Base-by-base conservation (phyloP, 2,329 filamentous ascomycete genomes). In the Alternaria panax region DNA sequence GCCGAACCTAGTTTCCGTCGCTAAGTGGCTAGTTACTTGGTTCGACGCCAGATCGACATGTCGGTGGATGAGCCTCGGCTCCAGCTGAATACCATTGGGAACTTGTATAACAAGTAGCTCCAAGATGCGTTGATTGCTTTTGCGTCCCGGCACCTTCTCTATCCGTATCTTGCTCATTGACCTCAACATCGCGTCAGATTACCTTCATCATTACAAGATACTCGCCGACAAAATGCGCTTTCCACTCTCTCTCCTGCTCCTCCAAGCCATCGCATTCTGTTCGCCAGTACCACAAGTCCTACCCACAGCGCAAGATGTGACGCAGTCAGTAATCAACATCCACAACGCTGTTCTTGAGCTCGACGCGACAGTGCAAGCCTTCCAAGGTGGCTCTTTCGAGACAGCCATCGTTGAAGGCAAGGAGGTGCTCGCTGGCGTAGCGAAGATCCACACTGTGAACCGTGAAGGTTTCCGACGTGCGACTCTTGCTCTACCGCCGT, bases 401-500 rank as follows among this genome's bases (percentile, higher is more conserved):
- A 64, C 60, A 0, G 61, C 61, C 5, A 50, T 67, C 5, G 59
- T 69, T 2, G 59, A 62, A 32, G 62, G 63, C 24, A 66, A 57
- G 24, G 59, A 62, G 2, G 56, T 68, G 2, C 50, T 69, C 1
- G 45, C 60, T 2, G 65, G 63, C 34, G 60, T 68, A n/a, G 65
- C 63, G 2, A 53, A 68, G 9, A 64, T 69, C 25, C 64, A 69
- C n/a, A 5, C 9, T 4, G 66, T 65, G 16, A 69, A 69, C 41
- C 60, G 66, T 8, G 59, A 60, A 4, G 66, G 64, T 1, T 66
- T 62, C 34, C 18, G 47, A 4, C 64, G 66, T 38, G 66, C 64
- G 9, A 42, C 63, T 11, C 34, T 58, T 5, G 57, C 64, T 7
- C 22, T 48, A 2, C 45, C 30, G 16, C 61, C 59, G 1, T 69